Percentiles rank a stretch among this genome's conserved stretches.
Conservation (phyloP, 1,284 basidiomycete genomes). For the Puccinia horiana region DNA sequence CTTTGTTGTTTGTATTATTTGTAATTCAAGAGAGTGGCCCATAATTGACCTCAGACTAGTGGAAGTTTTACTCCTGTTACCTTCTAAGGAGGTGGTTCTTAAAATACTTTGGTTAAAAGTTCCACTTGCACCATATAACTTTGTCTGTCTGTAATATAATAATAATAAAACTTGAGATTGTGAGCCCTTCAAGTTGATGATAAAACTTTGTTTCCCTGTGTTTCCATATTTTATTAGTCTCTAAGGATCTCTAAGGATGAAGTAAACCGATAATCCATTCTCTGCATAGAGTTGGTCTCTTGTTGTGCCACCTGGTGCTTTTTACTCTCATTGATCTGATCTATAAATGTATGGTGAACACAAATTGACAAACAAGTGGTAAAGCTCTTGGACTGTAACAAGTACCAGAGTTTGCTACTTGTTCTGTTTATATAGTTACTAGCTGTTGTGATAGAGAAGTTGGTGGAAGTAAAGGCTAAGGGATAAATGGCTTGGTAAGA, state of each 20-base stretch:
- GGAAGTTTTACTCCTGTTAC: no score
- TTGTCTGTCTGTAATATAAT: no score
- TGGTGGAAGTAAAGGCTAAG: background rate
- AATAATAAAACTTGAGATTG: no score
- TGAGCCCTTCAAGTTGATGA: no score
- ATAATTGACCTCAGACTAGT: no score
- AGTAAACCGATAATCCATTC: conserved; percentile 42
- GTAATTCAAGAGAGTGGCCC: no score
- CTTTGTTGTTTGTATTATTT: no score
- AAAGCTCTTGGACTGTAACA: background rate
- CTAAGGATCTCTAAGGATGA: conserved; percentile 23
- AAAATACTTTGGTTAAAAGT: no score
- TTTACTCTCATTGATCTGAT: background rate
- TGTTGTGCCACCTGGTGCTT: background rate
- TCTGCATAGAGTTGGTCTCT: conserved; percentile 19
- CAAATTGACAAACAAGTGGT: background rate
- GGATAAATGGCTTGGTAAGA: background rate
- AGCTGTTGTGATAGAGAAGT: conserved; percentile 10
- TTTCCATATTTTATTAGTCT: no score
- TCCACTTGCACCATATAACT: no score
- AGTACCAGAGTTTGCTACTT: background rate
- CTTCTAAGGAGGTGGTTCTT: no score
- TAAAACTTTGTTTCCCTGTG: background rate
- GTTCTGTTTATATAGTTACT: background rate
- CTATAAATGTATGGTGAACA: conserved; percentile 8